These are phyloP conservation scores for Aspergillus kassunensis DNA, from an alignment of 495 filamentous ascomycete species.

Conservation along the genomic window DNA sequence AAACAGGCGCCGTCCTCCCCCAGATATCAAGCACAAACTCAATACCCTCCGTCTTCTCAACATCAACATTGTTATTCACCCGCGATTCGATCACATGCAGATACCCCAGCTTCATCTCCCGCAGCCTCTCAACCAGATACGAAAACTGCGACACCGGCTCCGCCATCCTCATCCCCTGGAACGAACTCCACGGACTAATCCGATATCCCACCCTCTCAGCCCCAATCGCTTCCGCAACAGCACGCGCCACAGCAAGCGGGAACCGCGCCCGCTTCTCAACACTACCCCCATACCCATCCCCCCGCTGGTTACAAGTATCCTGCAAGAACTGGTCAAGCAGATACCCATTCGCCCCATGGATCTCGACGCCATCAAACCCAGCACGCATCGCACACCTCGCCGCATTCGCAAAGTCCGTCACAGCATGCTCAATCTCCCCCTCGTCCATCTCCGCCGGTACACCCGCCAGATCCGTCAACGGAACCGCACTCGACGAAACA, in stretches of 20 bases:
- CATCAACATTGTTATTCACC: conserved; percentile 14
- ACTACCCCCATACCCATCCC: conserved; percentile 63
- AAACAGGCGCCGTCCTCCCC: conserved; percentile 41
- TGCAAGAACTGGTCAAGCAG: conserved; percentile 71
- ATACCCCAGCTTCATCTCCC: conserved; percentile 51
- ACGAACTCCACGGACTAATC: conserved; percentile 55
- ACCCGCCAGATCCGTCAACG: conserved; percentile 1
- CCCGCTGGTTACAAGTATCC: conserved; percentile 55
- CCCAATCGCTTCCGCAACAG: conserved; percentile 57
- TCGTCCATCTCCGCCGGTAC: conserved; percentile 47
- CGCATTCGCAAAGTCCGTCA: conserved; percentile 54
- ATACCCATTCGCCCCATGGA: conserved; percentile 73
- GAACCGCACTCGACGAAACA: conserved; percentile 37
- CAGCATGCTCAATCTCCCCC: conserved; percentile 53
- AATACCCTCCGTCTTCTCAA: conserved; percentile 42
- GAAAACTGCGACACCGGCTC: conserved; percentile 58
- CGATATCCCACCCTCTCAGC: conserved; percentile 53
- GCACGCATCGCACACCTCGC: conserved; percentile 60
- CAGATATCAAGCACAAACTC: conserved; percentile 40
- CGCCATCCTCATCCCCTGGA: conserved; percentile 62
- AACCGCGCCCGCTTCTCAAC: conserved; percentile 65
- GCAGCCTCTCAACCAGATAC: conserved; percentile 46
- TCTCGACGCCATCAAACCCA: conserved; percentile 75
- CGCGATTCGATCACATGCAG: conserved; percentile 39
- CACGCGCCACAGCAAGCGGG: conserved; percentile 53